A percentile compares a stretch with the other conserved stretches of the same genome.
Evolutionary conservation across 345 rosid genomes (phyloP).

Genomic region (Mangifera indica): DNA sequence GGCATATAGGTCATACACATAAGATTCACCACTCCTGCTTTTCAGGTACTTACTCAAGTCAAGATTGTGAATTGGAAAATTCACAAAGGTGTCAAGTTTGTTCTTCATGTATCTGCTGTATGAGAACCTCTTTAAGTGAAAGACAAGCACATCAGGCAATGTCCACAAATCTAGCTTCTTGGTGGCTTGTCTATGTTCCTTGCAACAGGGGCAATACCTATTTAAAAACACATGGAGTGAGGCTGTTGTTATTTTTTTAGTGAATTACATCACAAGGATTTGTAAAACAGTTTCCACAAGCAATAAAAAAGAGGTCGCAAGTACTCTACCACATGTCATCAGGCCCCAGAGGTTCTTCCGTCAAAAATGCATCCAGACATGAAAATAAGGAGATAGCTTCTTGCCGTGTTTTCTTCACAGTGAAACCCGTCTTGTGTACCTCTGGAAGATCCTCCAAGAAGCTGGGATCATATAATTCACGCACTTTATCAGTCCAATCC

Average conservation of each 20-base stretch:
- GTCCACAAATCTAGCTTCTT: conserved; percentile 94
- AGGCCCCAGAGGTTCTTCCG: conserved; percentile 90
- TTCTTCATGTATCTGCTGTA: conserved; percentile 74
- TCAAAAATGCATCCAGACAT: conserved; percentile 92
- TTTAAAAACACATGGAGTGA: neutral
- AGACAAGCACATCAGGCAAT: conserved; percentile 84
- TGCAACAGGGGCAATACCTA: conserved; percentile 92
- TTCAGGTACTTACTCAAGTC: conserved; percentile 77
- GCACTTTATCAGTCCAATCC: conserved; percentile 71
- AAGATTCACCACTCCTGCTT: conserved; percentile 53
- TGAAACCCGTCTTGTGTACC: conserved; percentile 58
- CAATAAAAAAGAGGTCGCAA: conserved; percentile 1
- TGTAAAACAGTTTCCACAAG: neutral
- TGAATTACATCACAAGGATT: neutral
- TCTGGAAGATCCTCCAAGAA: conserved; percentile 74
- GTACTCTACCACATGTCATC: conserved; percentile 86
- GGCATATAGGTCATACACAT: conserved; percentile 73
- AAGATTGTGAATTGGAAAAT: conserved; percentile 76
- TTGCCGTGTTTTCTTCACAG: conserved; percentile 70
- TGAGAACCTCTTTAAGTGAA: conserved; percentile 89
- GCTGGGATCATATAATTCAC: conserved; percentile 63
- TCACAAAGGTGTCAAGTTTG: conserved; percentile 80
- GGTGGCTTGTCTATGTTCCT: conserved; percentile 84
- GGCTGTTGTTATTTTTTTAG: too few species aligned
- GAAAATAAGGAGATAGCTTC: conserved; percentile 83